Conservation (phyloP, 306 rosid species). For the Betula pendula region DNA sequence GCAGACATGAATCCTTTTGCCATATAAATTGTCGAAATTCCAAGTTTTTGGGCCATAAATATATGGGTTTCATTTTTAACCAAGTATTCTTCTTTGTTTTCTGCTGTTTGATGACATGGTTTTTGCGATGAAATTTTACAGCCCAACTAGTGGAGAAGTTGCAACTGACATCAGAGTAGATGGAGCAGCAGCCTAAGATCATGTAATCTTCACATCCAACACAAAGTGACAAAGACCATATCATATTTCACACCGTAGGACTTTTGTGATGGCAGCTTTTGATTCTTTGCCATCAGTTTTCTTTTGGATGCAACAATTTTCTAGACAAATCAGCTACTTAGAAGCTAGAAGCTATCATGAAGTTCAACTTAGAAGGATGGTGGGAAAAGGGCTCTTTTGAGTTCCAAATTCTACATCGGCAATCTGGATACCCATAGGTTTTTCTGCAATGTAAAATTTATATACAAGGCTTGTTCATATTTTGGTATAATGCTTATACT, state of each 20-base stretch:
- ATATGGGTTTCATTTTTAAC: background rate
- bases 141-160: conserved; percentile 20
- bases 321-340: background rate
- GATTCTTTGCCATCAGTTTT: background rate
- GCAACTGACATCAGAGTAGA: background rate
- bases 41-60: background rate
- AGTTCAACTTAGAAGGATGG: background rate
- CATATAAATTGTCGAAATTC: background rate
- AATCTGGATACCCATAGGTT: background rate
- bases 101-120: background rate
- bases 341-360: background rate
- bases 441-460: background rate
- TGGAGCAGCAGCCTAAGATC: background rate
- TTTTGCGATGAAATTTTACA: background rate
- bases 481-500: no score
- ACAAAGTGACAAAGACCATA: background rate
- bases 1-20: background rate
- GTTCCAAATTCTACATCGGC: background rate
- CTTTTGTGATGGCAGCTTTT: conserved; percentile 1
- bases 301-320: background rate
- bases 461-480: background rate
- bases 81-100: background rate
- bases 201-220: background rate
- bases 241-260: background rate
- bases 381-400: background rate